Evolutionary conservation across 2,329 filamentous ascomycete genomes (phyloP).

Genomic region (Stachybotrys elegans): DNA sequence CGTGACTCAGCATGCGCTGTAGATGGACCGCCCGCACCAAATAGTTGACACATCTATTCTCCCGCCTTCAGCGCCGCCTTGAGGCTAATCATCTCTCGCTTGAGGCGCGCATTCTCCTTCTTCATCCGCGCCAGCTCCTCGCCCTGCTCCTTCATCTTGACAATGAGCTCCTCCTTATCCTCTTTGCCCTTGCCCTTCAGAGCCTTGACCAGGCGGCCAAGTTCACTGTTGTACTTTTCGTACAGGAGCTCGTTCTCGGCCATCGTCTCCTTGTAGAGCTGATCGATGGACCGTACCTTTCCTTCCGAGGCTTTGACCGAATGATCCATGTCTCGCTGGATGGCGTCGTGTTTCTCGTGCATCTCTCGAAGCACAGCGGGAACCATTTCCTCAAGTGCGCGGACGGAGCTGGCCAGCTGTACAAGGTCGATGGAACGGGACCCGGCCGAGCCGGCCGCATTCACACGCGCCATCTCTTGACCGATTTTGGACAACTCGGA

Average conservation of each 20-base stretch:
- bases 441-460: slow-evolving; percentile 26
- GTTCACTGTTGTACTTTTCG: slow-evolving; percentile 85
- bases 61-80: slow-evolving; percentile 48
- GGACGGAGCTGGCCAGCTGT: slow-evolving; percentile 52
- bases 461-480: slow-evolving; percentile 66
- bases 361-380: slow-evolving; percentile 55
- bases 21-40: too few species aligned
- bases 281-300: slow-evolving; percentile 77
- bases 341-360: slow-evolving; percentile 52
- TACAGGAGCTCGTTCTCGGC: slow-evolving; percentile 93
- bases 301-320: slow-evolving; percentile 69
- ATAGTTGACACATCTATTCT: slow-evolving; percentile 26
- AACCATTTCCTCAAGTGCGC: slow-evolving; percentile 63
- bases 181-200: slow-evolving; percentile 68
- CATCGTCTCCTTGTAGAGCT: slow-evolving; percentile 80
- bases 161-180: slow-evolving; percentile 73
- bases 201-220: slow-evolving; percentile 75
- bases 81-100: slow-evolving; percentile 73
- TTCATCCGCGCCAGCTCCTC: slow-evolving; percentile 74
- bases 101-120: slow-evolving; percentile 80
- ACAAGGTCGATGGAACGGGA: slow-evolving; percentile 35
- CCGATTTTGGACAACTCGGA: slow-evolving; percentile 76
- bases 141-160: slow-evolving; percentile 63
- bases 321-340: slow-evolving; percentile 67
- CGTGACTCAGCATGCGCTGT: too few species aligned